Conservation (phyloP, 2,329 filamentous ascomycete genomes). For the Colletotrichum musicola region DNA sequence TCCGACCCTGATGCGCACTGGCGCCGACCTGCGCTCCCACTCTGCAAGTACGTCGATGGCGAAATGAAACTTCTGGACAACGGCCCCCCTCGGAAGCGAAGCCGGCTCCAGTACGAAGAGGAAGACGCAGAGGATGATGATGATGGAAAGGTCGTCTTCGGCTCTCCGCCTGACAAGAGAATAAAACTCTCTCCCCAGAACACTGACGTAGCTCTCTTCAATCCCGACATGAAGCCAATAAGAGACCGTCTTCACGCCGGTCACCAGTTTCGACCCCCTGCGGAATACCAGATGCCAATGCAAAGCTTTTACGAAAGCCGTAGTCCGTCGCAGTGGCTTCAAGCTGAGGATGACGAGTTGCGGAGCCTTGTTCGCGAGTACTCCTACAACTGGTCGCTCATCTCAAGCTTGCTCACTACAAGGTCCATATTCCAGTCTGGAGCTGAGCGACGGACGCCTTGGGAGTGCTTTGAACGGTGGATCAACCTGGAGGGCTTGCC, state of each 20-base stretch:
- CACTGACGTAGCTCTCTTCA: slow-evolving; percentile 86
- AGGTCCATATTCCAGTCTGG: slow-evolving; percentile 85
- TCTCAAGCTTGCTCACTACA: slow-evolving; percentile 82
- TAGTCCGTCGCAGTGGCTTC: slow-evolving; percentile 90
- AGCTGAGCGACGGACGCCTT: slow-evolving; percentile 90
- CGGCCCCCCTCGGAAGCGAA: slow-evolving; percentile 79
- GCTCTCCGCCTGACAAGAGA: slow-evolving; percentile 44
- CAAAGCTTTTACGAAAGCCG: slow-evolving; percentile 92
- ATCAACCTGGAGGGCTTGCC: slow-evolving; percentile 91
- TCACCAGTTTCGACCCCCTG: slow-evolving; percentile 93
- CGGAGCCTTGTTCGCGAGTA: slow-evolving; percentile 88
- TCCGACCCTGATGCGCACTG: slow-evolving; percentile 77
- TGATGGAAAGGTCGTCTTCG: slow-evolving; percentile 56
- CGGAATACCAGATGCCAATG: slow-evolving; percentile 90
- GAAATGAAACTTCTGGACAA: slow-evolving; percentile 78
- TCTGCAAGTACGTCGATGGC: slow-evolving; percentile 89
- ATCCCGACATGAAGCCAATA: slow-evolving; percentile 88
- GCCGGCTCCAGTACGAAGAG: slow-evolving; percentile 85
- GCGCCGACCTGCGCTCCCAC: slow-evolving; percentile 81
- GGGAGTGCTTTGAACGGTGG: slow-evolving; percentile 99
- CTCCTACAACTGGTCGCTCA: slow-evolving; percentile 97
- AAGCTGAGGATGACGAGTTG: slow-evolving; percentile 90
- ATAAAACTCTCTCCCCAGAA: slow-evolving; percentile 74
- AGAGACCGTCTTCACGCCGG: slow-evolving; percentile 90
- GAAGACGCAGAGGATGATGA: slow-evolving; percentile 76